Conservation (phyloP, 1,284 basidiomycete genomes). For the Fomitopsis pinicola region DNA sequence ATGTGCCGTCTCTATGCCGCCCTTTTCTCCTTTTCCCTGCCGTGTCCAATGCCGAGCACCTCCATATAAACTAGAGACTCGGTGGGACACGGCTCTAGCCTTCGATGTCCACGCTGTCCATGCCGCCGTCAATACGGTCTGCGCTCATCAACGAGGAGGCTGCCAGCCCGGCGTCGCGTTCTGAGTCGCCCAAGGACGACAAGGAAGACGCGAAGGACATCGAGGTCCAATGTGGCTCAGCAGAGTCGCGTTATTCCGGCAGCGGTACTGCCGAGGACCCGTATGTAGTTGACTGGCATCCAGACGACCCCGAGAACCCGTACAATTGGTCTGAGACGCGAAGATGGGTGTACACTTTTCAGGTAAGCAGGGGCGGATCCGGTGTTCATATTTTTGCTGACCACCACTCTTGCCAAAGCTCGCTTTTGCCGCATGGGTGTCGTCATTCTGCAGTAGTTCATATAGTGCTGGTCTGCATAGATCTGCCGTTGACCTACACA, state of each 20-base stretch:
- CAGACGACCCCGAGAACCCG: constrained; percentile 54
- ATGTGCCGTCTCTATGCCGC: neutral
- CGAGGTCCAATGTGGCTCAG: neutral
- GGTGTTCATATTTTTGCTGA: constrained; percentile 16
- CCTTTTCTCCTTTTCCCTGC: neutral
- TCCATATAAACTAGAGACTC: neutral
- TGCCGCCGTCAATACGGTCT: neutral
- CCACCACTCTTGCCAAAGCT: constrained; percentile 31
- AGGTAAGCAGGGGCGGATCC: constrained; percentile 30
- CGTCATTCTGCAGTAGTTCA: constrained; percentile 58
- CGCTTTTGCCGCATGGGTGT: constrained; percentile 44
- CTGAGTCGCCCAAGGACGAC: neutral
- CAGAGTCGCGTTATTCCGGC: constrained; percentile 29
- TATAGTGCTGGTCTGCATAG: constrained; percentile 53
- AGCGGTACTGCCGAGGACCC: constrained; percentile 46
- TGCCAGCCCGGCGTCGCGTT: neutral
- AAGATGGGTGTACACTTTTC: constrained; percentile 53
- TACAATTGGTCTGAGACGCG: constrained; percentile 52
- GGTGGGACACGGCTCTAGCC: neutral
- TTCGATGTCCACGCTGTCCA: neutral
- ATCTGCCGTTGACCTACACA: constrained; percentile 43
- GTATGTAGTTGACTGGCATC: constrained; percentile 53
- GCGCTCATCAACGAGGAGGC: neutral
- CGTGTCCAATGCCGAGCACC: neutral
- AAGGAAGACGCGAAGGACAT: neutral